phyloP scores from a whole-genome alignment of 176 grass and related monocot genomes.

The Zoysia japonica region DNA sequence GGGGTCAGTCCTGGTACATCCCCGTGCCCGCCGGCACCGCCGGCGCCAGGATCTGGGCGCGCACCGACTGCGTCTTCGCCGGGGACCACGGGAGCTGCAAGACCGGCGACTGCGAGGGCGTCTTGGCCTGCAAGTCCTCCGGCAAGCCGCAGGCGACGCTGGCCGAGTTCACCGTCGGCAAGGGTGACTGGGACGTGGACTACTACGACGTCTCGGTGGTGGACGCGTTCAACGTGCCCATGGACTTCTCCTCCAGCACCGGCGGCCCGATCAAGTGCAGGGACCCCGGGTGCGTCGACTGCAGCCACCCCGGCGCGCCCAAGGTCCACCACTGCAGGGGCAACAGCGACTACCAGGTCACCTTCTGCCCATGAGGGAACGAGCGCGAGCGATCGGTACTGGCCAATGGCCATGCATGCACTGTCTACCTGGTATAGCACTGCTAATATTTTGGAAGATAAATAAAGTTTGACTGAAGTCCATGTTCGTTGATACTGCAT shows the following conservation, averaged over 20 bases:
- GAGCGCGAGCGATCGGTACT: no score
- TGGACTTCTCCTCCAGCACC: constrained; percentile 1
- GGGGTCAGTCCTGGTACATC: constrained; percentile 31
- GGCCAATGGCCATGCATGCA: no score
- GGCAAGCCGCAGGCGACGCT: constrained; percentile 22
- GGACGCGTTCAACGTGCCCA: constrained; percentile 25
- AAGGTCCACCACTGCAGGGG: neutral
- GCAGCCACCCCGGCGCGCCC: neutral
- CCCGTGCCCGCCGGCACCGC: neutral
- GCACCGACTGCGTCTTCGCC: constrained; percentile 41
- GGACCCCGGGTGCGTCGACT: neutral
- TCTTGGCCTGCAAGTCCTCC: neutral
- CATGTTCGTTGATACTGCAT: neutral
- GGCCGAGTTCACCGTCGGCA: constrained; percentile 28
- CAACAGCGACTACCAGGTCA: constrained; percentile 9
- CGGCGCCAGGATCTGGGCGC: constrained; percentile 42
- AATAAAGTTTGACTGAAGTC: neutral
- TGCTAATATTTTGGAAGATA: neutral
- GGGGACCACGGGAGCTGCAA: neutral
- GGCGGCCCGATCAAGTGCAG: neutral
- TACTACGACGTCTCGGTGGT: constrained; percentile 34
- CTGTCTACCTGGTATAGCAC: neutral
- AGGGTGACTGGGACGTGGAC: neutral
- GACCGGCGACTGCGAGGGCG: constrained; percentile 20
- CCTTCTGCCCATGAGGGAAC: neutral